Evolutionary conservation across 495 filamentous ascomycete species (phyloP).

Genomic region (Annulohypoxylon maeteangense): DNA sequence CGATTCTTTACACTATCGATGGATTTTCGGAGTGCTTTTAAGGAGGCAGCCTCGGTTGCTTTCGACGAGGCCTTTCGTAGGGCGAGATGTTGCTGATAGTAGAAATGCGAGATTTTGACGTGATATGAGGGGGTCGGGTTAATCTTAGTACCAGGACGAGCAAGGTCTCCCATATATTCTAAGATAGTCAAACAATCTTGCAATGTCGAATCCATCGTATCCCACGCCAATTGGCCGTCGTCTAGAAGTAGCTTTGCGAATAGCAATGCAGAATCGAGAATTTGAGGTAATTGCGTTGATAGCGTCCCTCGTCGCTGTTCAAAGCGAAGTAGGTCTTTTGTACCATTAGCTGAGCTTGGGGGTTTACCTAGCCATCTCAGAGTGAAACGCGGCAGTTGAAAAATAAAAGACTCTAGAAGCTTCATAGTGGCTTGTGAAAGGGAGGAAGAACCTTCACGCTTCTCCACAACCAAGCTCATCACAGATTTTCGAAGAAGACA

Average conservation of each 20-base stretch:
- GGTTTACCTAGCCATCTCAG: conserved; percentile 66
- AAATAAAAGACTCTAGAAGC: conserved; percentile 60
- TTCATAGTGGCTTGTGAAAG: conserved; percentile 23
- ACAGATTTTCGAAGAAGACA: conserved; percentile 70
- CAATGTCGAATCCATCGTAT: conserved; percentile 62
- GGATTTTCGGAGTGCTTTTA: conserved; percentile 62
- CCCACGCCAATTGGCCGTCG: conserved; percentile 57
- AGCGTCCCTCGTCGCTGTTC: conserved; percentile 66
- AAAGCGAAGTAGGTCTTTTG: conserved; percentile 63
- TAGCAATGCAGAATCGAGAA: conserved; percentile 67
- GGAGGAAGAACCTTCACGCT: conserved; percentile 11
- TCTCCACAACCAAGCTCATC: conserved; percentile 59
- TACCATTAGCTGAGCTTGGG: conserved; percentile 51
- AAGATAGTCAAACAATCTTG: conserved; percentile 64
- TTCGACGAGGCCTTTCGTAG: conserved; percentile 51
- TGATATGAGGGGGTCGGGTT: conserved; percentile 56
- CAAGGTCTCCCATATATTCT: conserved; percentile 57
- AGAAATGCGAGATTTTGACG: conserved; percentile 79
- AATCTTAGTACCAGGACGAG: conserved; percentile 39
- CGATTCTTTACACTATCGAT: conserved; percentile 60
- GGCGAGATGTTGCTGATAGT: conserved; percentile 69
- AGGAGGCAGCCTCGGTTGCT: conserved; percentile 48
- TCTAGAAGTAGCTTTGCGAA: conserved; percentile 59
- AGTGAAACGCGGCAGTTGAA: conserved; percentile 63
- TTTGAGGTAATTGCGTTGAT: conserved; percentile 55